Evolutionary conservation across 2,329 filamentous ascomycete genomes (phyloP), one percentile per base, ranked within the genome.

Genomic region (Arachnopeziza araneosa): DNA sequence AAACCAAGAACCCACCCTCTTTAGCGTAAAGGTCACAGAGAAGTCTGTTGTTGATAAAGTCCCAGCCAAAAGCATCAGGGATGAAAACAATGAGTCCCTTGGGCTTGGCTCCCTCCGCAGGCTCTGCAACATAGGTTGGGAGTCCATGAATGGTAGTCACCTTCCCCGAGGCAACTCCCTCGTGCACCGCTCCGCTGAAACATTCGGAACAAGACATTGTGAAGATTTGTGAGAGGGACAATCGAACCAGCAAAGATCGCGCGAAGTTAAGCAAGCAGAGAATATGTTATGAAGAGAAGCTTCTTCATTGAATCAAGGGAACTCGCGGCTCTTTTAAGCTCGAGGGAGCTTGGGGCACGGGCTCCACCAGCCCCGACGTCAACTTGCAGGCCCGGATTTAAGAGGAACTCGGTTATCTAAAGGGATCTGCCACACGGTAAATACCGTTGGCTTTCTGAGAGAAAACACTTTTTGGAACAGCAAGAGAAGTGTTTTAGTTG

Each of bases 21-120:
- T 75, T 70, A 17, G 80, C 79, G 68, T 81, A 82, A 24, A 70
- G 66, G 64, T 83, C 80, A 2, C 78, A 78, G 10, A 83, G 66
- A 2, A 80, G 68, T 19, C 79, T 72, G 52, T 76, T 77, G 67
- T 83, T 83, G 32, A 72, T 67, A 36, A 83, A 75, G 9, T 75
- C 69, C 76, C 78, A 81, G 5, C 80, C 80, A 62, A 82, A 82
- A 1, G 76, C 75, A 68, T 83, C 80, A 1, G 78, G 69, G 36
- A 83, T 73, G 59, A 81, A 75, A 24, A 83, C 75, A 1, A 83
- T 69, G 53, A 79, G 74, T 1, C 75, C 79, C 30, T 76, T 77
- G 3, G 73, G 69, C 23, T 55, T 60, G 8, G 69, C 63, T 1
- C 69, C 68, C 4, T 67, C 66, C 24, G 69, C 71, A 19, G 75